These are phyloP conservation scores for Dryas drummondii DNA, from an alignment of 306 rosid genomes.

Conservation along the genomic window DNA sequence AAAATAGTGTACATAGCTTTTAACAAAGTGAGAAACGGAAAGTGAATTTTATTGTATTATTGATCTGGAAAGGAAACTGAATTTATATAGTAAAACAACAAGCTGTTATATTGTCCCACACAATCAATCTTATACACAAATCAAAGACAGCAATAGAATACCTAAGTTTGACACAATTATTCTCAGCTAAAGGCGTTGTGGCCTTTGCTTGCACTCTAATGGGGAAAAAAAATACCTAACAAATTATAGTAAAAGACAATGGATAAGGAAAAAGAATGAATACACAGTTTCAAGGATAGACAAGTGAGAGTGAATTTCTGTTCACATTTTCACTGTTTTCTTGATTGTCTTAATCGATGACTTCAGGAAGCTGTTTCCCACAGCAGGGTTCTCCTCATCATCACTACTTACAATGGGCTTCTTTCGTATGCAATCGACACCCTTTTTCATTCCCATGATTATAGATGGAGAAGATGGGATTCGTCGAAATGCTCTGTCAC, in stretches of 20 bases:
- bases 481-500: conserved; percentile 65
- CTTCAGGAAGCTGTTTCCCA: conserved; percentile 49
- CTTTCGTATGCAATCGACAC: conserved; percentile 71
- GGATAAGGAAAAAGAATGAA: conserved; percentile 3
- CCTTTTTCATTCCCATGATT: conserved; percentile 69
- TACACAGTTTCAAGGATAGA: neutral
- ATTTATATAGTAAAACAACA: conserved; percentile 32
- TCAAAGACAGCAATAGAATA: conserved; percentile 26
- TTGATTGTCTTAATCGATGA: conserved; percentile 69
- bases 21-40: neutral
- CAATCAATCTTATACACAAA: conserved; percentile 40
- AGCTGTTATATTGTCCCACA: conserved; percentile 41
- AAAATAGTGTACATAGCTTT: neutral
- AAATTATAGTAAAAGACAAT: neutral
- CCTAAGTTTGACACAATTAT: conserved; percentile 34
- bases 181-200: conserved; percentile 15
- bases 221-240: neutral
- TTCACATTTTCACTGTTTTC: conserved; percentile 60
- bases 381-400: conserved; percentile 40
- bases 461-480: conserved; percentile 91
- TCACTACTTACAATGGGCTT: conserved; percentile 51
- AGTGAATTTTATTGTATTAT: too few species aligned
- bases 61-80: neutral
- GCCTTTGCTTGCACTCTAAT: conserved; percentile 23
- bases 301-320: neutral